Evolutionary conservation across 1,284 basidiomycete genomes (phyloP), one percentile per base, ranked within the genome.

Genomic region (Cutaneotrichosporon cavernicola): DNA sequence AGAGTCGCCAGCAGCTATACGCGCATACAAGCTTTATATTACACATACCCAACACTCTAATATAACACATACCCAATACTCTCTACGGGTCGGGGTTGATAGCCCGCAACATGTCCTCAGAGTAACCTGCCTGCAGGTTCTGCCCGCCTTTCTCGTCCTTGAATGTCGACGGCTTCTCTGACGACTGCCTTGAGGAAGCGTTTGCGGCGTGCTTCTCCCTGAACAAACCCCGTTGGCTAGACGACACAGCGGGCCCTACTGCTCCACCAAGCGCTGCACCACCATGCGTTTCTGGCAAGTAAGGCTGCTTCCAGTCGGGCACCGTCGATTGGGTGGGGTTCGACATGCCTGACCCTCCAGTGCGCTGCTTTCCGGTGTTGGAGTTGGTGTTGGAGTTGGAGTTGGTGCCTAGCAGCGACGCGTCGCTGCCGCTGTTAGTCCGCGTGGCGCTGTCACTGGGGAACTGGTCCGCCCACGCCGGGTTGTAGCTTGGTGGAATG

Each of bases 71-170:
- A 31, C 8, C 9, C 31, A 32, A 22, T n/a, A 30, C 26, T 30
- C 7, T 31, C 51, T 53, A 32, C 14, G 7, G 14, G 50, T 51
- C 50, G 22, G 50, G 50, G 30, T 51, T 51, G 22, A 51, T 34
- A 30, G 31, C 26, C 30, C 51, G 51, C 51, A 53, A 53, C 51
- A 53, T 53, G 50, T 26, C 50, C 50, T 51, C 50, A 16, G 9
- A 1, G 26, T 51, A 51, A 6, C 50, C 50, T 5, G 13, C 22
- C 47, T 49, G 47, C 21, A 26, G 22, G 50, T 30, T 51, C 11
- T 13, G 50, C 50, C 30, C 50, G 10, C 10, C 26, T 26, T 51
- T 51, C 6, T 53, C 31, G 16, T 18, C 18, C 7, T 14, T 32
- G 3, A 4, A 31, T 13, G 30, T 5, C 21, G 30, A 16, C 18